Evolutionary conservation across 2,329 filamentous ascomycete genomes (phyloP), one percentile per base, ranked within the genome.

Genomic region (Microsporum canis): DNA sequence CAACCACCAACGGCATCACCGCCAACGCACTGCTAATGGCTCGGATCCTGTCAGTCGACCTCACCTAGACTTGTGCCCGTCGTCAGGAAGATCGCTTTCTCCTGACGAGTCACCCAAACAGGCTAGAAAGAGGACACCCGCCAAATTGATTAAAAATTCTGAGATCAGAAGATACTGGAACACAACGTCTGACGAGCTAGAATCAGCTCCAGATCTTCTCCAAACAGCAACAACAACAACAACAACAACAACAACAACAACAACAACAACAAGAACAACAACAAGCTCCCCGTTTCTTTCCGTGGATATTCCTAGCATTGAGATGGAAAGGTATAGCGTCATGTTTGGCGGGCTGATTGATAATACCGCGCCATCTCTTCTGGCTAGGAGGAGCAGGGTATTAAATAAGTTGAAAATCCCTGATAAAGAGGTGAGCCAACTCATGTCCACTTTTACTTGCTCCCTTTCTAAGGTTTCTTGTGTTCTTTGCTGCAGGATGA

Each of bases 291-390:
- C 76, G 1, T 72, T 87, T 5, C 76, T 96, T 23, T 80, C 91
- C 67, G 81, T 96, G 14, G 84, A 91, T 59, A 94, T 96, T 61
- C 91, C 92, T 0, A 82, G 83, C 57, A 81, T 88, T 60, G 84
- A 87, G 64, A 80, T 97, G 80, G 92, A 96, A 71, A 80, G 92
- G 57, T 97, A 96, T 67, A 96, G 91, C 67, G 83, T 96, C 65
- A 96, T 96, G 91, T 96, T 97, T 70, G 84, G 86, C 60, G 83
- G 82, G 41, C 76, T 96, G 31, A 81, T 68, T 38, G 70, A 71
- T 83, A 63, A 71, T 63, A 65, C 69, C 36, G 66, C 70, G 38
- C 67, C 73, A 4, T 66, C 53, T 7, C 64, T 72, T 59, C 65
- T 75, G 60, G 68, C 71, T 58, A 69, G 74, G 61, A 69, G 72